These are phyloP conservation scores for Lyophyllum semitale DNA, from an alignment of 768 basidiomycete species.

Conservation along the genomic window DNA sequence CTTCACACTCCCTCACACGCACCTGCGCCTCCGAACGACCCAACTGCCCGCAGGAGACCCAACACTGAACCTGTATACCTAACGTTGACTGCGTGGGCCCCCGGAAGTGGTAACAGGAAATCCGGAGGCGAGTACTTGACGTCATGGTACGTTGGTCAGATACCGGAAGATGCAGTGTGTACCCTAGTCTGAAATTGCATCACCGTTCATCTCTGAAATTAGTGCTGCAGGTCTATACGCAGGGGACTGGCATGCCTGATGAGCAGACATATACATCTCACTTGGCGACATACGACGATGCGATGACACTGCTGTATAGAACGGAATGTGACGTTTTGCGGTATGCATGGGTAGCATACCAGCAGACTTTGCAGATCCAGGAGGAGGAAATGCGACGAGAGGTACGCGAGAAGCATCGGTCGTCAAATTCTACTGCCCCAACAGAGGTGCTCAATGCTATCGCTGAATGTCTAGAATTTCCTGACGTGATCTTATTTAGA, in stretches of 20 bases:
- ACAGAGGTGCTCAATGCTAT: background rate
- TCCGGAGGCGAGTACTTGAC: slow-evolving; percentile 20
- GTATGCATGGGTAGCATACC: slow-evolving; percentile 41
- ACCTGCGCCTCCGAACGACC: slow-evolving; percentile 15
- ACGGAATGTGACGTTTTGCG: slow-evolving; percentile 33
- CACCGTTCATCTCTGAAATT: background rate
- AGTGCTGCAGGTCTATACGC: slow-evolving; percentile 39
- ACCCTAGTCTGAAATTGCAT: background rate
- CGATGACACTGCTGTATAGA: slow-evolving; percentile 30
- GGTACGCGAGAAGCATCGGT: background rate
- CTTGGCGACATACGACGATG: slow-evolving; percentile 47
- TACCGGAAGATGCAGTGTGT: slow-evolving; percentile 45
- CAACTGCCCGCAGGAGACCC: background rate
- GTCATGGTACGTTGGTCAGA: slow-evolving; percentile 22
- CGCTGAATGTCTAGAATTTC: too few species aligned
- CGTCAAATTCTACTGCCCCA: background rate
- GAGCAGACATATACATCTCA: slow-evolving; percentile 50
- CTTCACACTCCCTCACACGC: slow-evolving; percentile 15
- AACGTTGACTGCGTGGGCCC: slow-evolving; percentile 12
- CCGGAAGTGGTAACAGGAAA: slow-evolving; percentile 6
- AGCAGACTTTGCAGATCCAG: slow-evolving; percentile 19
- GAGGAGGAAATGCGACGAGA: background rate
- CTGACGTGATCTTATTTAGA: too few species aligned
- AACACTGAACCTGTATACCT: slow-evolving; percentile 20
- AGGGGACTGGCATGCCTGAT: slow-evolving; percentile 58